A percentile compares a stretch with the other conserved stretches of the same genome.
These are phyloP conservation scores for Endoconidiophora laricicola DNA, from an alignment of 2,329 filamentous ascomycete genomes.

Conservation along the genomic window DNA sequence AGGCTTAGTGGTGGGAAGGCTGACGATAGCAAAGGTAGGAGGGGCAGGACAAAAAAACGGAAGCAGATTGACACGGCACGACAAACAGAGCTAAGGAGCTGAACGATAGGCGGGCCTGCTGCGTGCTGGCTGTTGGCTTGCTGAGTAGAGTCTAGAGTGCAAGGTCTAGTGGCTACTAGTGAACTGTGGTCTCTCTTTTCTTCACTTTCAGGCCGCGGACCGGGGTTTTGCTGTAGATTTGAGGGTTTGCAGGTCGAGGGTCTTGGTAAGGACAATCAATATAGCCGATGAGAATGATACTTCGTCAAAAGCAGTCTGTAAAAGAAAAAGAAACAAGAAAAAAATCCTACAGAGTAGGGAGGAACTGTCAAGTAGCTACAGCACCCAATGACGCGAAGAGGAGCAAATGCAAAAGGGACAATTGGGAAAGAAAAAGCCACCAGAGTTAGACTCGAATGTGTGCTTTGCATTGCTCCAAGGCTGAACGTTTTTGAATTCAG, in stretches of 20 bases:
- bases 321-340: not conserved
- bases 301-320: too few species aligned
- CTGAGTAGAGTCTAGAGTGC: not conserved
- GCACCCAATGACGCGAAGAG: too few species aligned
- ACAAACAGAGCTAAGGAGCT: not conserved
- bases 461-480: not conserved
- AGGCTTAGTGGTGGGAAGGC: not conserved
- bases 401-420: too few species aligned
- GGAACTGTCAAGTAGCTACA: too few species aligned
- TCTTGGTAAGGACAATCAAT: too few species aligned
- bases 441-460: too few species aligned
- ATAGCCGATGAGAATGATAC: too few species aligned
- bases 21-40: not conserved
- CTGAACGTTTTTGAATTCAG: not conserved
- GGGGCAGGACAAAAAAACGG: not conserved
- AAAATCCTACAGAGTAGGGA: too few species aligned
- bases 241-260: not conserved
- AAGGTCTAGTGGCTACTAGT: not conserved
- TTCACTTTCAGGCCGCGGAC: not conserved
- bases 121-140: not conserved
- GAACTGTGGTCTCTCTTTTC: conserved; percentile 1
- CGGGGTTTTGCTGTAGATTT: not conserved
- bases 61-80: not conserved
- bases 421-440: too few species aligned
- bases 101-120: not conserved